Evolutionary conservation across 2,329 filamentous ascomycete species (phyloP), one percentile per base, ranked within the genome.

Genomic region (Tolypocladium endophyticum): DNA sequence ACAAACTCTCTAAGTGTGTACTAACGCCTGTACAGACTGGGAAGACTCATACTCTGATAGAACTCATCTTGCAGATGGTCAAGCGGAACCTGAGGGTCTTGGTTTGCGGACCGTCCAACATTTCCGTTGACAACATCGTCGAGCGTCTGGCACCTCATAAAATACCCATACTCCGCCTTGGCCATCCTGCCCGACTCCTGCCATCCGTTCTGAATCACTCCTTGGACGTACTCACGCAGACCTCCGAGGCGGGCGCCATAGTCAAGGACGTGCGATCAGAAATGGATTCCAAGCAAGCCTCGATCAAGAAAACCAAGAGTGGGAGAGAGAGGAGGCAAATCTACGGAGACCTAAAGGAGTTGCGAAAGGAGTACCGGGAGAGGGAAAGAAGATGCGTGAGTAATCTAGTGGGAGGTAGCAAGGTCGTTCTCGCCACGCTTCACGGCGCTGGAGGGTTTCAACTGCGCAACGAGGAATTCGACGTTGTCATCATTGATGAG

Each of bases 101-200:
- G 1, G 93, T 97, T n/a, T 97, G 94, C 68, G 94, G 93, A 0
- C 94, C 94, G 0, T 96, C 91, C 36, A 99, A 99, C 71, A 92
- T 99, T 66, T 94, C 91, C 0, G 94, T 99, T 1, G 94, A 99
- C 80, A 99, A 99, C 70, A 96, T 99, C 60, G 92, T 97, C 11
- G 94, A 99, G 74, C 86, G 94, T 9, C 82, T 97, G 1, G 85
- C 92, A 2, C 86, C 89, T 0, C 89, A 92, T 72, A 92, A 91
- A 68, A 81, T 97, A 1, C 88, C 91, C 0, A 91, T 97, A 67
- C 83, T 97, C 41, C 88, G 94, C 1, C 83, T 99, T 0, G 94
- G 94, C 1, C 94, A 99, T 72, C 94, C 94, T 0, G 94, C 94
- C 1, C 87, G 94, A 25, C 81, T 99, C 33, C 80, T 99, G 0